Percentiles rank a stretch among this genome's conserved stretches.
These are phyloP conservation scores for Hansenula sp. DNA, from an alignment of 1,139 yeast species.

Conservation along the genomic window DNA sequence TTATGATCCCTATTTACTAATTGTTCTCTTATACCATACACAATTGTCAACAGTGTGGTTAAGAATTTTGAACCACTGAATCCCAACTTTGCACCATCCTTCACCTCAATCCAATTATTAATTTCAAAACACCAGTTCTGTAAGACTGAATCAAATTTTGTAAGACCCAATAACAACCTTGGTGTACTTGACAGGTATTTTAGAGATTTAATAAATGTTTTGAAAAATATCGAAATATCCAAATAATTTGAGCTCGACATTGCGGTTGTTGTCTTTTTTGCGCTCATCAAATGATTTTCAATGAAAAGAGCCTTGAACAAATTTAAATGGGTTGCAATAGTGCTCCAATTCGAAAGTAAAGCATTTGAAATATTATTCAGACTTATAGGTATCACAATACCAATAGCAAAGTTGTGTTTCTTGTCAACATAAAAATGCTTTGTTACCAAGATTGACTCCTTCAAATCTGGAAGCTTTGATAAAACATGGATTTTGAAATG, in stretches of 20 bases:
- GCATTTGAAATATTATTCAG: slow-evolving; percentile 7
- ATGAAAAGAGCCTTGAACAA: slow-evolving; percentile 14
- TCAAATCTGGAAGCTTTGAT: slow-evolving; percentile 9
- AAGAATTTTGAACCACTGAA: slow-evolving; percentile 18
- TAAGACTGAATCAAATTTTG: slow-evolving; percentile 22
- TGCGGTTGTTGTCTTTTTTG: not conserved
- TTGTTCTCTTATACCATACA: slow-evolving; percentile 24
- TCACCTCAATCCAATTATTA: slow-evolving; percentile 57
- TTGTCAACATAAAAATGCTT: slow-evolving; percentile 13
- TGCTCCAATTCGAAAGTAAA: slow-evolving; percentile 17
- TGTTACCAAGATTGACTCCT: slow-evolving; percentile 13
- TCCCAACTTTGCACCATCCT: slow-evolving; percentile 41
- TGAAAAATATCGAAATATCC: slow-evolving; percentile 22
- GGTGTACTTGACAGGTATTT: slow-evolving; percentile 27
- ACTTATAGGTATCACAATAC: slow-evolving; percentile 15
- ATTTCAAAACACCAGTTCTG: slow-evolving; percentile 54
- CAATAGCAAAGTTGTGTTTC: slow-evolving; percentile 16
- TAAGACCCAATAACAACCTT: slow-evolving; percentile 29
- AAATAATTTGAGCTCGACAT: slow-evolving; percentile 17
- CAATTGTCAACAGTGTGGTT: slow-evolving; percentile 16
- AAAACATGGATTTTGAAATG: slow-evolving; percentile 14
- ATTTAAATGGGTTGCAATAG: slow-evolving; percentile 10
- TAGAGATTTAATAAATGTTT: slow-evolving; percentile 25
- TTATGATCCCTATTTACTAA: slow-evolving; percentile 8
- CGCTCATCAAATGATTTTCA: slow-evolving; percentile 11